These are phyloP conservation scores for Angomonas deanei DNA, from an alignment of 208 protist species.

Conservation along the genomic window DNA sequence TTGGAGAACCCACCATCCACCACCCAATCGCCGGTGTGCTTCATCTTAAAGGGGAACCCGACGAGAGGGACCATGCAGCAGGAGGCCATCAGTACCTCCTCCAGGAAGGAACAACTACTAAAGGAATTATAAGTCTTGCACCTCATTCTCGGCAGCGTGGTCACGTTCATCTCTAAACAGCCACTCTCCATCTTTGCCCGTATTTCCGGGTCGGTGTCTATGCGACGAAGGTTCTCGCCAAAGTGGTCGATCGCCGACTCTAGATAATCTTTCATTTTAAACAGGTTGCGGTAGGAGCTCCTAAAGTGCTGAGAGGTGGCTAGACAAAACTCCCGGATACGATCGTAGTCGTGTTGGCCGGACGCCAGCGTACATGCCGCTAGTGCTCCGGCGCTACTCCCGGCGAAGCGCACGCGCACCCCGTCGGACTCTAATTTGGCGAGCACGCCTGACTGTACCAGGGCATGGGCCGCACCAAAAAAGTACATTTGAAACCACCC, in stretches of 20 bases:
- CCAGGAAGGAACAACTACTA: conserved; percentile 32
- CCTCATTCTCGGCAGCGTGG: conserved; percentile 48
- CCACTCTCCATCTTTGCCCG: conserved; percentile 29
- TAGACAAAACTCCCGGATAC: conserved; percentile 30
- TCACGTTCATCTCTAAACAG: conserved; percentile 64
- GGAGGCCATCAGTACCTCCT: conserved; percentile 50
- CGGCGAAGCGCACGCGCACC: conserved; percentile 55
- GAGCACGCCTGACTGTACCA: conserved; percentile 59
- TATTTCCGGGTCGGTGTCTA: conserved; percentile 31
- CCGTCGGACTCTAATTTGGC: conserved; percentile 36
- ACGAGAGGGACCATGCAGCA: conserved; percentile 72
- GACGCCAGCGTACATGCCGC: conserved; percentile 40
- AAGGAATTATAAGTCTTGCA: conserved; percentile 36
- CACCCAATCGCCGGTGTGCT: conserved; percentile 61
- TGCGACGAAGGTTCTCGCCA: conserved; percentile 22
- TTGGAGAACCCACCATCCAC: conserved; percentile 61
- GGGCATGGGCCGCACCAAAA: conserved; percentile 65
- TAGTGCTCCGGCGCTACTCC: conserved; percentile 49
- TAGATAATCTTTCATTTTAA: conserved; percentile 43
- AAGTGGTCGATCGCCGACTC: conserved; percentile 31
- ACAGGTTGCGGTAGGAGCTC: conserved; percentile 34
- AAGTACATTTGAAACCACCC: conserved; percentile 83
- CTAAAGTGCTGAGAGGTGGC: conserved; percentile 36
- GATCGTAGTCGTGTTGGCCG: conserved; percentile 33
- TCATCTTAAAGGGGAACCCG: conserved; percentile 59